Percentiles rank a stretch among this genome's conserved stretches.
These are phyloP conservation scores for Debaryomyces prosopidis DNA, from an alignment of 805 yeast species.

Conservation along the genomic window DNA sequence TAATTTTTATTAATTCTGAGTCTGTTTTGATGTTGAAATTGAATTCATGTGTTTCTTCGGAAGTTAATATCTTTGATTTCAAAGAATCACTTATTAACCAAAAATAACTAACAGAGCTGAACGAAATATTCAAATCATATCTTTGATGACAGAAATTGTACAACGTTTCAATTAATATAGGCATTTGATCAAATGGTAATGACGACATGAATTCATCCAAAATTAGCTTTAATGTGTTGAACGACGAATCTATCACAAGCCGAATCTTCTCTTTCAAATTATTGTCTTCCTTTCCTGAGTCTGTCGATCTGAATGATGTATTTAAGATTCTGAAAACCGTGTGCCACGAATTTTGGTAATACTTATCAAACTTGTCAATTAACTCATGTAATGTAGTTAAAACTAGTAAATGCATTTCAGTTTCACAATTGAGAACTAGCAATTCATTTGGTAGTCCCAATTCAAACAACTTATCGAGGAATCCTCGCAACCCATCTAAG, in stretches of 20 bases:
- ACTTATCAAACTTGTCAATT: constrained; percentile 75
- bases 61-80: constrained; percentile 19
- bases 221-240: constrained; percentile 78
- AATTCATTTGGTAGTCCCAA: constrained; percentile 42
- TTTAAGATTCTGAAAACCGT: constrained; percentile 61
- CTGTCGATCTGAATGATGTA: constrained; percentile 50
- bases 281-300: constrained; percentile 21
- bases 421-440: constrained; percentile 55
- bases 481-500: constrained; percentile 46
- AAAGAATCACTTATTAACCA: constrained; percentile 86
- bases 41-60: not conserved
- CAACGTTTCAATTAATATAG: constrained; percentile 68
- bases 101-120: constrained; percentile 86
- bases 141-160: constrained; percentile 70
- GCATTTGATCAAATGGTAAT: constrained; percentile 66
- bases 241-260: constrained; percentile 63
- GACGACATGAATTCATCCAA: constrained; percentile 81
- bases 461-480: constrained; percentile 43
- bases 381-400: constrained; percentile 67
- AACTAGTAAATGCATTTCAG: constrained; percentile 63
- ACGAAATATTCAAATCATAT: constrained; percentile 80
- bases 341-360: constrained; percentile 68
- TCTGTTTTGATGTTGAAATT: not conserved
- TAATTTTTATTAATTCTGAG: constrained; percentile 8
- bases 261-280: constrained; percentile 48